These are phyloP conservation scores for Drechslera avenae DNA, from an alignment of 2,329 filamentous ascomycete species.

Conservation along the genomic window DNA sequence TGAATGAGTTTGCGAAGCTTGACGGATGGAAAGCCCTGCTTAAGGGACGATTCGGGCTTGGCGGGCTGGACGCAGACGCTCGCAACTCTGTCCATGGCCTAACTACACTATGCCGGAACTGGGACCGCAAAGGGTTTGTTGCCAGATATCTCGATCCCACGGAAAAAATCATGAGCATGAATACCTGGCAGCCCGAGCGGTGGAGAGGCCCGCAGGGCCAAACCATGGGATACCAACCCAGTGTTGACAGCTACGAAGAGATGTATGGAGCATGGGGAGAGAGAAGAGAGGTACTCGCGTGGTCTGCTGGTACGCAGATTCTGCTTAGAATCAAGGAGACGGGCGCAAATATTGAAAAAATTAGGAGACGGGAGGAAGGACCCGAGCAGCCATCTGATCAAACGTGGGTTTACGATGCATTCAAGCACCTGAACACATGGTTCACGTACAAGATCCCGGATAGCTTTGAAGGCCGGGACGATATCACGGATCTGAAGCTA, in stretches of 20 bases:
- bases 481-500: slow-evolving; percentile 63
- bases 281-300: slow-evolving; percentile 62
- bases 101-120: slow-evolving; percentile 62
- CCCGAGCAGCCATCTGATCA: slow-evolving; percentile 19
- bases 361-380: slow-evolving; percentile 26
- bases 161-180: slow-evolving; percentile 44
- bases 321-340: slow-evolving; percentile 57
- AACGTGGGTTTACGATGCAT: slow-evolving; percentile 37
- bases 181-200: slow-evolving; percentile 40
- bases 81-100: slow-evolving; percentile 56
- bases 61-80: slow-evolving; percentile 34
- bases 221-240: slow-evolving; percentile 65
- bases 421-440: slow-evolving; percentile 52
- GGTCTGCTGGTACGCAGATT: slow-evolving; percentile 65
- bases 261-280: slow-evolving; percentile 48
- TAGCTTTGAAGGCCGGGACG: slow-evolving; percentile 60
- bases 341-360: slow-evolving; percentile 31
- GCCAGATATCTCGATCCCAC: slow-evolving; percentile 58
- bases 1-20: slow-evolving; percentile 33
- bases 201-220: slow-evolving; percentile 53
- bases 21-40: slow-evolving; percentile 45
- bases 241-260: slow-evolving; percentile 63
- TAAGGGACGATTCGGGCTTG: slow-evolving; percentile 37
- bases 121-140: slow-evolving; percentile 62
- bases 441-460: slow-evolving; percentile 59